Base-by-base conservation (phyloP, 2,329 filamentous ascomycete genomes). In the Penicillium sp. region DNA sequence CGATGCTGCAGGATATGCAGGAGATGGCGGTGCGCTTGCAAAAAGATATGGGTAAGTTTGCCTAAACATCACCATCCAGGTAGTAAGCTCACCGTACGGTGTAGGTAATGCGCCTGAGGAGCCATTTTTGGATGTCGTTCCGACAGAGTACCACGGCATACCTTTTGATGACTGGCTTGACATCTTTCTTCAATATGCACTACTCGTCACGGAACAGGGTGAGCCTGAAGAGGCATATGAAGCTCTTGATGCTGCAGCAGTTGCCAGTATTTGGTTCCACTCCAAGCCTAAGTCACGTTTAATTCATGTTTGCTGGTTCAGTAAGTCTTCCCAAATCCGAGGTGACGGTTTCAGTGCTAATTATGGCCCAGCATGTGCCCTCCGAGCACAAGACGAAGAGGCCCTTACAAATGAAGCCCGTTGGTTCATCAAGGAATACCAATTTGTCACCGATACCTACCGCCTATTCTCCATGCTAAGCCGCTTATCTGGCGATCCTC, bases 131-230 rank as follows among this genome's bases (percentile, higher is more conserved):
- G 56, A 57, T 9, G 59, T 56, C 11, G 62, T 74, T 25, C 77
- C 78, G 2, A 64, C 65, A 32, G 73, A 76, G 43, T 90, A 88
- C 58, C 83, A 87, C 51, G 86, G 85, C 6, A 86, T 97, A 32
- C 72, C 81, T 0, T 95, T 97, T 58, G 75, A 83, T 42, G 77
- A 81, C 32, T 98, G 93, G 93, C 77, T 96, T 3, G 86, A 94
- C 52, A 76, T 95, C 1, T 95, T 98, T 60, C 77, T 94, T 23
- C 86, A 93, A 57, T 94, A 94, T 60, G 86, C 89, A 3, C 75
- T 96, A 33, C 75, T 83, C 4, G 76, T 93, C 20, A 86, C 89
- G 6, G 78, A 80, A 28, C 70, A 75, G 14, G 82, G 82, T 21
- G 79, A 84, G 33, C 72, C 78, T 10, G 76, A 83, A 28, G 83